Evolutionary conservation across 139 green algal genomes (phyloP).

Genomic region (Closterium sp.): DNA sequence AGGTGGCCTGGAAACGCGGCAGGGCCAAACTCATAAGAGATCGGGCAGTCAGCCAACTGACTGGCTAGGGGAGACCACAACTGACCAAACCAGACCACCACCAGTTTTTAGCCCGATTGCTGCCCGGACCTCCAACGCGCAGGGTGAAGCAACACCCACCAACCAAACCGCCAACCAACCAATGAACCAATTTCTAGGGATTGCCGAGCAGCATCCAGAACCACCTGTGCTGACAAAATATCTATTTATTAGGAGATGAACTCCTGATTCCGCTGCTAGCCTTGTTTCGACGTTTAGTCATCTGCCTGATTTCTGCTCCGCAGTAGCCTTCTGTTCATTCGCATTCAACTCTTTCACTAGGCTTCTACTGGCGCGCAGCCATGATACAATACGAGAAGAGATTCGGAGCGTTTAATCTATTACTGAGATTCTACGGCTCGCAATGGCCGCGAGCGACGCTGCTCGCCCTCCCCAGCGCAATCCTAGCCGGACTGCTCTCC

Average conservation of each 20-base stretch:
- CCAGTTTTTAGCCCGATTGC: background rate
- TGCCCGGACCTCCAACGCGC: too few relatives aligned
- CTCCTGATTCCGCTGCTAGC: too few relatives aligned
- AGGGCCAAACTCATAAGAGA: background rate
- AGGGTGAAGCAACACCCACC: too few relatives aligned
- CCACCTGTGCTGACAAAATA: too few relatives aligned
- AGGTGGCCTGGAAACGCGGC: background rate
- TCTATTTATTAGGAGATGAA: too few relatives aligned
- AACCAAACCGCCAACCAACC: too few relatives aligned
- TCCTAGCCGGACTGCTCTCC: background rate
- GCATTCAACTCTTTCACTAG: background rate
- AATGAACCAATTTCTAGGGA: too few relatives aligned
- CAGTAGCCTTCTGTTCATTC: background rate
- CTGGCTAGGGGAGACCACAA: background rate
- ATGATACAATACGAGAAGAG: conserved; percentile 48
- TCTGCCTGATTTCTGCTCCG: background rate
- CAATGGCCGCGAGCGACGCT: conserved; percentile 25
- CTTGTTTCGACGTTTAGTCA: background rate
- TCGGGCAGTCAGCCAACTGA: background rate
- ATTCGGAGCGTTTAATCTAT: conserved; percentile 36
- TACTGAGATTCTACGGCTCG: conserved; percentile 36
- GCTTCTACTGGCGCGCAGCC: background rate
- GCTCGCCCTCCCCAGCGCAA: conserved; percentile 21
- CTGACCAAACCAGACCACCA: background rate
- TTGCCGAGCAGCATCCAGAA: too few relatives aligned